Evolutionary conservation across 768 basidiomycete genomes (phyloP).

Genomic region (Paxillus rubicundulus): DNA sequence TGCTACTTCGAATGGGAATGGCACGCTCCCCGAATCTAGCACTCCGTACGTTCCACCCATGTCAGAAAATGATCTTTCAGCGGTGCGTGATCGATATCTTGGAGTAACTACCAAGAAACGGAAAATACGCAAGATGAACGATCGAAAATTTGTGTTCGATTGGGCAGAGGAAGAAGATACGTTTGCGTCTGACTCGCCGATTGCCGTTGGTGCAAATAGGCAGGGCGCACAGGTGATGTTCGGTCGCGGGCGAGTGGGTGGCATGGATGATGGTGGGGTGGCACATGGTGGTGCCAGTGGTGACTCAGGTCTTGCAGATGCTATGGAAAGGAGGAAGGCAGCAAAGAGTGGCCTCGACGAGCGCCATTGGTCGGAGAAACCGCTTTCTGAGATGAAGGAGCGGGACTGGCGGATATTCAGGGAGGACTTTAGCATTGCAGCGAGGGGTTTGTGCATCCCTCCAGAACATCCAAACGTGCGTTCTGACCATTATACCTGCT

Average conservation of each 20-base stretch:
- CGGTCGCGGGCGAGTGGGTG: constrained; percentile 78
- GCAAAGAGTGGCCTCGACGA: constrained; percentile 85
- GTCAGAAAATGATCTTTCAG: constrained; percentile 76
- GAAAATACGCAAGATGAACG: constrained; percentile 91
- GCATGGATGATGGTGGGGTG: constrained; percentile 77
- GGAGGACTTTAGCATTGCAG: constrained; percentile 96
- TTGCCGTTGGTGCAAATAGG: constrained; percentile 64
- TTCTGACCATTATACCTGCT: constrained; percentile 5
- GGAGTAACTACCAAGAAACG: constrained; percentile 94
- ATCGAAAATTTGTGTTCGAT: constrained; percentile 98
- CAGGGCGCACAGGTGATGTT: constrained; percentile 89
- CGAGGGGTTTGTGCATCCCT: constrained; percentile 58
- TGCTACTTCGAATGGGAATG: constrained; percentile 16
- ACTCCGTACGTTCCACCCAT: constrained; percentile 57
- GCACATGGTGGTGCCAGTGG: constrained; percentile 29
- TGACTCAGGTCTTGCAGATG: constrained; percentile 68
- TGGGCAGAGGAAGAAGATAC: constrained; percentile 99
- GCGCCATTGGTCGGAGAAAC: constrained; percentile 97
- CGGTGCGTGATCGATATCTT: constrained; percentile 90
- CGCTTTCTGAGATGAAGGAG: constrained; percentile 88
- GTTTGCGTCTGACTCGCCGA: constrained; percentile 71
- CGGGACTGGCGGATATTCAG: constrained; percentile 99
- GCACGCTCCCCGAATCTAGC: constrained; percentile 36
- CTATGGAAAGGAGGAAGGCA: constrained; percentile 79
- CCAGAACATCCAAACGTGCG: background rate